A percentile compares a stretch with the other conserved stretches of the same genome.
Conservation (phyloP, 2,329 filamentous ascomycete genomes). For the Zasmidium citrigriseum region DNA sequence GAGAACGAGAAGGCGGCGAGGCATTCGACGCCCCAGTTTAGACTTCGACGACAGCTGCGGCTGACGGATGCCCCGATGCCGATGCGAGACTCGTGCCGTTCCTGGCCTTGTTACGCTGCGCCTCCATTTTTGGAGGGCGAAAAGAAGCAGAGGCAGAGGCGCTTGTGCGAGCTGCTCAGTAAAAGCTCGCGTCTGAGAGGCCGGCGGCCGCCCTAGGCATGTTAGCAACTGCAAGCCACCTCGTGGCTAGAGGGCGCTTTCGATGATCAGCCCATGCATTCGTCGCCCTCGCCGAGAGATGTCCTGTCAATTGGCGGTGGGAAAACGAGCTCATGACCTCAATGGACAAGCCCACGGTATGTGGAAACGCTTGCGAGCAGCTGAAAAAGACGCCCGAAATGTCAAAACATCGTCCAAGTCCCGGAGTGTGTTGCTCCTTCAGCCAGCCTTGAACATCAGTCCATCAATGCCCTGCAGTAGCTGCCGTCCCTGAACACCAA, state of each 20-base stretch:
- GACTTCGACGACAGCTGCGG: slow-evolving; percentile 11
- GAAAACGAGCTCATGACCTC: no score
- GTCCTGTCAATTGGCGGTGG: slow-evolving; percentile 4
- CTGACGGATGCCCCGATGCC: slow-evolving; percentile 11
- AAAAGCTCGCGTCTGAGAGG: slow-evolving; percentile 8
- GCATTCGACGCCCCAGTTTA: not conserved
- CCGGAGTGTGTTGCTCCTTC: not conserved
- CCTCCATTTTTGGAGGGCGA: not conserved
- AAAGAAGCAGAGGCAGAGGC: slow-evolving; percentile 1
- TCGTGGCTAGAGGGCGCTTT: slow-evolving; percentile 4
- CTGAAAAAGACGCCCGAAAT: not conserved
- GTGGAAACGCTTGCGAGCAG: not conserved
- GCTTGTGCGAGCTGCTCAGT: slow-evolving; percentile 6
- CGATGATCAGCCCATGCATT: slow-evolving; percentile 2
- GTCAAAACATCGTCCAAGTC: not conserved
- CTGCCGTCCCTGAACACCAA: not conserved
- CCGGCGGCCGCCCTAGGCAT: not conserved
- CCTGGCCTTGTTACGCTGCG: slow-evolving; percentile 2
- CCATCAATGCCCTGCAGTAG: not conserved
- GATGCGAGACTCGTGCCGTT: not conserved
- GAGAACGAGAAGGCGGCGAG: not conserved
- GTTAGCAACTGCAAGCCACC: slow-evolving; percentile 6
- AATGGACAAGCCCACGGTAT: not conserved
- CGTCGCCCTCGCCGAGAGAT: slow-evolving; percentile 7
- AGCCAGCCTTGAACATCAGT: not conserved